phyloP scores from a whole-genome alignment of 768 basidiomycete species.

The Clitopilus passeckerianus region DNA sequence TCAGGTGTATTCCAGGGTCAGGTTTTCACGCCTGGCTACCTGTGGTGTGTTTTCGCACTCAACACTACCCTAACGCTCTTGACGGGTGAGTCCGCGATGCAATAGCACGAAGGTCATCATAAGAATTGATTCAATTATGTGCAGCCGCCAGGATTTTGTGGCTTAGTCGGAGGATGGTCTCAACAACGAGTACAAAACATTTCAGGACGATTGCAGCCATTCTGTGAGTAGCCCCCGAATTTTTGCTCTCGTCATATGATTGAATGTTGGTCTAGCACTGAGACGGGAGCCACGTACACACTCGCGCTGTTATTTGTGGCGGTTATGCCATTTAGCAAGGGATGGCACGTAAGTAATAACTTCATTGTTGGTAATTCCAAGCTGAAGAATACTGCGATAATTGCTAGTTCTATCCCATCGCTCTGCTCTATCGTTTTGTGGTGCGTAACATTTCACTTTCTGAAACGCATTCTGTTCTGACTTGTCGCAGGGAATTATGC shows the following conservation, averaged over 20 bases:
- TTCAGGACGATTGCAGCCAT: conserved; percentile 10
- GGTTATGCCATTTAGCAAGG: conserved; percentile 4
- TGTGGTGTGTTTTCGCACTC: conserved; percentile 19
- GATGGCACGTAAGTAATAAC: conserved; percentile 7
- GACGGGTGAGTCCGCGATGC: conserved; percentile 13
- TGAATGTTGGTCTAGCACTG: not conserved
- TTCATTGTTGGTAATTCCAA: not conserved
- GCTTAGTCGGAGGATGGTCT: conserved; percentile 9
- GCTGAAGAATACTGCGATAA: not conserved
- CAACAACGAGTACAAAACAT: conserved; percentile 1
- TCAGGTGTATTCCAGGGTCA: not conserved
- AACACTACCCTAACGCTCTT: conserved; percentile 17
- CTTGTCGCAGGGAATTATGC: conserved; percentile 16
- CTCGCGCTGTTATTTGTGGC: conserved; percentile 15
- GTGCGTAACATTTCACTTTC: conserved; percentile 10
- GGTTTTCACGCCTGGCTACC: conserved; percentile 11
- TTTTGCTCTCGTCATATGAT: not conserved
- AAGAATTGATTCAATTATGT: not conserved
- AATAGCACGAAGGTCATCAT: not conserved
- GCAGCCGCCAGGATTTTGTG: conserved; percentile 17
- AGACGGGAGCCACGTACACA: conserved; percentile 23
- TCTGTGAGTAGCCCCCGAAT: conserved; percentile 4
- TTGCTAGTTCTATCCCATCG: conserved; percentile 10
- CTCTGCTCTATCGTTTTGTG: conserved; percentile 18
- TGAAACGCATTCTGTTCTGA: not conserved